These are phyloP conservation scores for Myriosclerotinia duriaeana DNA, from an alignment of 2,329 filamentous ascomycete genomes.

Conservation along the genomic window DNA sequence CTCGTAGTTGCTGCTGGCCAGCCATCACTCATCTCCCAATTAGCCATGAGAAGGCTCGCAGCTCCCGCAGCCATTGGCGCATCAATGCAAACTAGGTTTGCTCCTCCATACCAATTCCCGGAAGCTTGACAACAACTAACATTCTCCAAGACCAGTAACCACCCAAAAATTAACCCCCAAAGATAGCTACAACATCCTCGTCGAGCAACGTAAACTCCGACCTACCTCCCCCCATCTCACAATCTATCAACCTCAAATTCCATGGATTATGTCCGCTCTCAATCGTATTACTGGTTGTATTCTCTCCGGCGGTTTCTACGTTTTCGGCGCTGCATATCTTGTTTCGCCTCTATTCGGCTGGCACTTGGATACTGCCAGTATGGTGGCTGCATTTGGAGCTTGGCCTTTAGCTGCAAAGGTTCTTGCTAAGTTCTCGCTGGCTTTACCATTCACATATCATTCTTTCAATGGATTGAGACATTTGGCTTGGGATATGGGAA, in stretches of 20 bases:
- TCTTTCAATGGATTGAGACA: conserved; percentile 68
- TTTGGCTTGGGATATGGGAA: conserved; percentile 67
- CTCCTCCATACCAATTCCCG: background rate
- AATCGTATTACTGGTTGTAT: conserved; percentile 65
- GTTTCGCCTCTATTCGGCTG: conserved; percentile 63
- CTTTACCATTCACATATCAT: conserved; percentile 68
- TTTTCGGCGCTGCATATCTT: conserved; percentile 67
- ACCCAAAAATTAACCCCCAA: conserved; percentile 47
- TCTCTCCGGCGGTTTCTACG: conserved; percentile 63
- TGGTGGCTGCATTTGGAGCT: conserved; percentile 64
- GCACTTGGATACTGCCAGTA: conserved; percentile 63
- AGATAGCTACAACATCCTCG: conserved; percentile 57
- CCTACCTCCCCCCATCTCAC: conserved; percentile 67
- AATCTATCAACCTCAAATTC: conserved; percentile 72
- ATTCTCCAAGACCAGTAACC: conserved; percentile 46
- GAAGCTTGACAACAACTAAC: conserved; percentile 25
- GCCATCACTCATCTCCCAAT: conserved; percentile 45
- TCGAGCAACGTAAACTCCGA: conserved; percentile 64
- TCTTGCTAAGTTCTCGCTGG: conserved; percentile 56
- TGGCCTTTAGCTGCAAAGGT: conserved; percentile 61
- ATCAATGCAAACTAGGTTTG: conserved; percentile 51
- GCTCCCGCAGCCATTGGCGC: conserved; percentile 45
- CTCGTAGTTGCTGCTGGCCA: conserved; percentile 47
- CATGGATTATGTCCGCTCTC: conserved; percentile 60
- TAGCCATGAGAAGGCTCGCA: conserved; percentile 43